phyloP scores from a whole-genome alignment of 2,329 filamentous ascomycete genomes.

The Colletotrichum simmondsii region DNA sequence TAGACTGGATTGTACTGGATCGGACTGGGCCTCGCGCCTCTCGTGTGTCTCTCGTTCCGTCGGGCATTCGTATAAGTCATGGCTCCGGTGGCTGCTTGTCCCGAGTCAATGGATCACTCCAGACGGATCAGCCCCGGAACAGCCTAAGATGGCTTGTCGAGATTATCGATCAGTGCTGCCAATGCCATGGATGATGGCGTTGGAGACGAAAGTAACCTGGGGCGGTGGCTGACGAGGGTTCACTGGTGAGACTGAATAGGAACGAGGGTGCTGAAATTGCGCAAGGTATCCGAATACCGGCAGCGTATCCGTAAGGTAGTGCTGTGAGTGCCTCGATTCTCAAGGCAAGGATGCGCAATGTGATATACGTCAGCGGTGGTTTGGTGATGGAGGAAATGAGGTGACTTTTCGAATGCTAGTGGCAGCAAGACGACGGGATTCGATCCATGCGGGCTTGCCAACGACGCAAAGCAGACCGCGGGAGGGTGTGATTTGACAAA shows the following conservation, averaged over 20 bases:
- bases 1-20: slow-evolving; percentile 16
- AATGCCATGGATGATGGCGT: background rate
- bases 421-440: background rate
- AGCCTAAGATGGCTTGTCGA: slow-evolving; percentile 18
- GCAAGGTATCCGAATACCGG: background rate
- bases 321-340: background rate
- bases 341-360: background rate
- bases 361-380: slow-evolving; percentile 24
- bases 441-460: background rate
- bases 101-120: slow-evolving; percentile 25
- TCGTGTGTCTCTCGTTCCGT: background rate
- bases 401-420: slow-evolving; percentile 15
- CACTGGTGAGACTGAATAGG: slow-evolving; percentile 18
- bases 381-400: slow-evolving; percentile 21
- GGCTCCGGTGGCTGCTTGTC: slow-evolving; percentile 9
- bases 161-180: background rate
- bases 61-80: background rate
- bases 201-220: background rate
- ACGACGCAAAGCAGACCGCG: background rate
- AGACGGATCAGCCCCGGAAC: slow-evolving; percentile 27
- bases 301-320: too few relatives aligned
- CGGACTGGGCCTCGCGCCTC: slow-evolving; percentile 14
- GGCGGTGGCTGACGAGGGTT: slow-evolving; percentile 8
- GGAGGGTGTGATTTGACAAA: background rate
- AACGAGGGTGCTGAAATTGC: slow-evolving; percentile 1